These are phyloP conservation scores for Syzygium oleosum DNA, from an alignment of 345 rosid genomes.

Conservation along the genomic window DNA sequence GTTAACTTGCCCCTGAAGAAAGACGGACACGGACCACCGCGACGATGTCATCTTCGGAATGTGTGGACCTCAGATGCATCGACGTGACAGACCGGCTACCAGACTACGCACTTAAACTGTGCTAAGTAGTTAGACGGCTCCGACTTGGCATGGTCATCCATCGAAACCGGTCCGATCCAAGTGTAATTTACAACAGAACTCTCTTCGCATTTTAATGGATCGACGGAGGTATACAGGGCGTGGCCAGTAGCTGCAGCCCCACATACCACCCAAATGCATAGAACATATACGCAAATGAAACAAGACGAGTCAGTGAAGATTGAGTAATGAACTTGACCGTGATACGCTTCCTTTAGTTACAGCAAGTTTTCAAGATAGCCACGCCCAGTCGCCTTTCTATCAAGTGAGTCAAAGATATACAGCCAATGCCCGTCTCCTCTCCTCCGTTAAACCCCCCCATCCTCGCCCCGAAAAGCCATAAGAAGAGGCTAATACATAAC, in stretches of 20 bases:
- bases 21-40: background rate
- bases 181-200: background rate
- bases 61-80: background rate
- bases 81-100: background rate
- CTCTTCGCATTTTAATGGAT: background rate
- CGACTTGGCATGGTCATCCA: background rate
- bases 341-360: background rate
- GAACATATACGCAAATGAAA: background rate
- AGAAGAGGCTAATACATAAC: background rate
- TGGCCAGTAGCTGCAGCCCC: background rate
- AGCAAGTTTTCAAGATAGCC: background rate
- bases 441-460: too few species aligned
- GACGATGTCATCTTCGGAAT: background rate
- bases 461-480: background rate
- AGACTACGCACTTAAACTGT: background rate
- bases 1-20: background rate
- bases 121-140: background rate
- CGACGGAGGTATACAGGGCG: background rate
- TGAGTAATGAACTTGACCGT: background rate
- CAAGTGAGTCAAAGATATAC: background rate
- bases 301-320: background rate
- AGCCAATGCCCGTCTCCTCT: background rate
- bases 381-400: background rate
- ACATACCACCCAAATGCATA: background rate
- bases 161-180: background rate